Evolutionary conservation across 495 filamentous ascomycete species (phyloP).

Genomic region (Schizothecium vesticola): DNA sequence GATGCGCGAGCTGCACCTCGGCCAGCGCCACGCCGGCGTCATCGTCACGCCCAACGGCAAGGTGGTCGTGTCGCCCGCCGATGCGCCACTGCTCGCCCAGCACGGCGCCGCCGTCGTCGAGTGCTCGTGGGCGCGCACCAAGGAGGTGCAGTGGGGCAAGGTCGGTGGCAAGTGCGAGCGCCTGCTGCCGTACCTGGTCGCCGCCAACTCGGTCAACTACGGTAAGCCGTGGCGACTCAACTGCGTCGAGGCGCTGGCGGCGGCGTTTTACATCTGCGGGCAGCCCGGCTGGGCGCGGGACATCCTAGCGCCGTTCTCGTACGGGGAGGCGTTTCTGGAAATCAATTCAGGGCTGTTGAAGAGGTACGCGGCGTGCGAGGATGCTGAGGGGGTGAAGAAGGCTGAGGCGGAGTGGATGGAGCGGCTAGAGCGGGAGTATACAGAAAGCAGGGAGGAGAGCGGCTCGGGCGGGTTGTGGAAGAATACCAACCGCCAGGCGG

Average conservation of each 20-base stretch:
- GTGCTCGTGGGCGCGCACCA: constrained; percentile 89
- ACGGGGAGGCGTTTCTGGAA: constrained; percentile 78
- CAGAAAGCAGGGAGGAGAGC: constrained; percentile 65
- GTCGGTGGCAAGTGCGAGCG: constrained; percentile 95
- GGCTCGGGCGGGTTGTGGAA: constrained; percentile 71
- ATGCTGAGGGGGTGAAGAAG: constrained; percentile 83
- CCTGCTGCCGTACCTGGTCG: constrained; percentile 89
- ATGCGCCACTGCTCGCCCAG: constrained; percentile 73
- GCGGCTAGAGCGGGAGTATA: constrained; percentile 84
- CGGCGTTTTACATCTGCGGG: constrained; percentile 87
- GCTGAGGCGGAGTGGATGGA: constrained; percentile 82
- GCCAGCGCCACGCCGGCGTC: constrained; percentile 84
- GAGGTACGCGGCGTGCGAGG: constrained; percentile 74
- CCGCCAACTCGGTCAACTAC: constrained; percentile 96
- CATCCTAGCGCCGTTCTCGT: constrained; percentile 76
- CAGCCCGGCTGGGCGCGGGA: constrained; percentile 84
- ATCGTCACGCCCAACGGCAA: constrained; percentile 95
- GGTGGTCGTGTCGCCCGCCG: constrained; percentile 70
- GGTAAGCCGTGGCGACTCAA: constrained; percentile 91
- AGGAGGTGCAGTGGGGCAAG: constrained; percentile 82
- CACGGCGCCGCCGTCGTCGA: constrained; percentile 94
- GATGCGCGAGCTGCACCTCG: constrained; percentile 88
- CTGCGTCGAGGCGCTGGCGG: constrained; percentile 91
- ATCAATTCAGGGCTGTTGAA: constrained; percentile 82
- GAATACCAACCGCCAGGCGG: constrained; percentile 66